Conservation (phyloP, 148 eudicot species). For the Agrostemma githago region DNA sequence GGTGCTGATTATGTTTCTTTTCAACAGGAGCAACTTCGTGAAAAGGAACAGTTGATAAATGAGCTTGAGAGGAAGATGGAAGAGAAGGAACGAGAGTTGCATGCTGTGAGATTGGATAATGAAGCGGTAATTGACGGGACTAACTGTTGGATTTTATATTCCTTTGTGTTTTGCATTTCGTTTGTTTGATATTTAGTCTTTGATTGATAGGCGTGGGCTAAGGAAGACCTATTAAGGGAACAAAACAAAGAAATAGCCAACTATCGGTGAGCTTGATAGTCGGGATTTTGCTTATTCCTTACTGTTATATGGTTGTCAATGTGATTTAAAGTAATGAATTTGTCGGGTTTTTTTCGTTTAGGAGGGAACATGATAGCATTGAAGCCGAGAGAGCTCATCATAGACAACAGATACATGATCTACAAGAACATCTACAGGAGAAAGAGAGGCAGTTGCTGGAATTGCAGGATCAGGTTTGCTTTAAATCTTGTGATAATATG, state of each 20-base stretch:
- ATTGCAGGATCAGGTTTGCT: slow-evolving; percentile 88
- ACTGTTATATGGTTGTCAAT: background rate
- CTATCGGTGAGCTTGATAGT: slow-evolving; percentile 46
- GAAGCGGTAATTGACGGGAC: slow-evolving; percentile 55
- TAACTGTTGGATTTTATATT: background rate
- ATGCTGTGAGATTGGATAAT: slow-evolving; percentile 75
- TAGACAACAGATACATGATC: slow-evolving; percentile 80
- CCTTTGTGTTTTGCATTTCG: background rate
- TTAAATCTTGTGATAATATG: background rate
- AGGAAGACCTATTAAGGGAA: slow-evolving; percentile 86
- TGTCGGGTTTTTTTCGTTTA: slow-evolving; percentile 20
- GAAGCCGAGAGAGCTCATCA: slow-evolving; percentile 92
- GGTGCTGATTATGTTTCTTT: slow-evolving; percentile 18
- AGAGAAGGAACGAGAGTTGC: slow-evolving; percentile 77
- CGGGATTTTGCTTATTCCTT: slow-evolving; percentile 5
- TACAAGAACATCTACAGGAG: slow-evolving; percentile 89
- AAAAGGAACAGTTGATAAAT: slow-evolving; percentile 52
- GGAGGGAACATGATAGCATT: slow-evolving; percentile 84
- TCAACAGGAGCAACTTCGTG: slow-evolving; percentile 74
- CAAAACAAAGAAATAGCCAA: slow-evolving; percentile 79
- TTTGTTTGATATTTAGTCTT: background rate
- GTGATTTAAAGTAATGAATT: background rate
- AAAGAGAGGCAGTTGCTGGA: slow-evolving; percentile 81
- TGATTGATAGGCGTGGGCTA: slow-evolving; percentile 85
- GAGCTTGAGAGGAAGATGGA: slow-evolving; percentile 80